A percentile compares a stretch with the other conserved stretches of the same genome.
Evolutionary conservation across 148 eudicot species (phyloP).

Genomic region (Talinum fruticosum): DNA sequence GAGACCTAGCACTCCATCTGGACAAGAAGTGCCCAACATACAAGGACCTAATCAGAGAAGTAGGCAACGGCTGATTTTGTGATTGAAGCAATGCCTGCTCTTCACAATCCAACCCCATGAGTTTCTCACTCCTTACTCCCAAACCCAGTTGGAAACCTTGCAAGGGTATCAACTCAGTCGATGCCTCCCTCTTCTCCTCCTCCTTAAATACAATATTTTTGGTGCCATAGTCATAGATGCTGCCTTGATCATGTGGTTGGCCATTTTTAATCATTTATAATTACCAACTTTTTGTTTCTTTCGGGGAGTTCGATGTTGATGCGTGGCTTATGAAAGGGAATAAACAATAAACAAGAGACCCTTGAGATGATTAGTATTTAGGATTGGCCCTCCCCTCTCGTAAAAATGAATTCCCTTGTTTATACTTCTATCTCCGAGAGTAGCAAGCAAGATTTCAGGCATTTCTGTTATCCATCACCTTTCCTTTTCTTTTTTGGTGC

Average conservation of each 20-base stretch:
- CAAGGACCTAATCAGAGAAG: conserved; percentile 46
- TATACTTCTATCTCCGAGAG: neutral
- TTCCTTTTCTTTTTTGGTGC: too few relatives aligned
- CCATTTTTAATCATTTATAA: neutral
- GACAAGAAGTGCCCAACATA: conserved; percentile 73
- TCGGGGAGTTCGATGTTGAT: neutral
- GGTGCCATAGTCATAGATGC: neutral
- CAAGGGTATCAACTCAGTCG: conserved; percentile 2
- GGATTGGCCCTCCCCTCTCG: neutral
- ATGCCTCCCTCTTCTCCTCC: neutral
- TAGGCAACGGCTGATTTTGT: conserved; percentile 29
- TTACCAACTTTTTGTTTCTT: neutral
- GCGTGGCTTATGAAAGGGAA: neutral
- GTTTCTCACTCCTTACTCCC: neutral
- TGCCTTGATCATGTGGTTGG: conserved; percentile 9
- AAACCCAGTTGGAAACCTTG: neutral
- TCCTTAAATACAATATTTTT: neutral
- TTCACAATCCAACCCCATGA: neutral
- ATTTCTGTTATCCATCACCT: too few relatives aligned
- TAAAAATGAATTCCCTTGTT: neutral
- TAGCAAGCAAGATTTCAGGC: neutral
- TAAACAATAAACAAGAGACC: neutral
- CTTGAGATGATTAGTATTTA: neutral
- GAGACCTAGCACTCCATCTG: conserved; percentile 84
- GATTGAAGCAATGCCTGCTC: conserved; percentile 16